A percentile compares a stretch with the other conserved stretches of the same genome.
Conservation (phyloP, 2,329 filamentous ascomycete species). For the Epichloe glyceriae region DNA sequence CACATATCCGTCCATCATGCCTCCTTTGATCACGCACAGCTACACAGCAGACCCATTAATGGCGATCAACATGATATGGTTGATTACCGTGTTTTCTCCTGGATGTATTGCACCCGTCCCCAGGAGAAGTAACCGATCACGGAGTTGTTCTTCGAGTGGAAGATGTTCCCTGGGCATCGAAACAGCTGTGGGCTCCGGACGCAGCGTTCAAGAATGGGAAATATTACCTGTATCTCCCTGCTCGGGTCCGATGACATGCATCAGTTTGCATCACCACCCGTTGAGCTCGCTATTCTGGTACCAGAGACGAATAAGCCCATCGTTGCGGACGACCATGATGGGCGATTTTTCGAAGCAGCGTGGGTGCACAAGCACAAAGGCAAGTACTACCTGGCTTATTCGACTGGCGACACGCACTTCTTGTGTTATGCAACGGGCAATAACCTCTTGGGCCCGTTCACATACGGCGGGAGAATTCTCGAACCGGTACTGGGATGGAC, state of each 20-base stretch:
- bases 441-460: no score
- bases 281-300: neutral
- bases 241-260: slow-evolving; percentile 25
- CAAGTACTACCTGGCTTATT: no score
- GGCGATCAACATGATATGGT: slow-evolving; percentile 71
- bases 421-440: no score
- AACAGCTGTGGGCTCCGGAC: slow-evolving; percentile 73
- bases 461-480: no score
- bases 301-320: no score
- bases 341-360: no score
- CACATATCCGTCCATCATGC: slow-evolving; percentile 24
- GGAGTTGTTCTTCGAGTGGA: slow-evolving; percentile 52
- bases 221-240: slow-evolving; percentile 70
- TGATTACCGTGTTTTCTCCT: slow-evolving; percentile 69
- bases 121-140: slow-evolving; percentile 55
- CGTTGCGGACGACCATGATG: no score
- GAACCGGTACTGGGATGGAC: no score
- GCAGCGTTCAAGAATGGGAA: slow-evolving; percentile 53
- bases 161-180: slow-evolving; percentile 60
- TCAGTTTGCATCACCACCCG: neutral
- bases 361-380: no score
- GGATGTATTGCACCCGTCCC: slow-evolving; percentile 32
- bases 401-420: no score
- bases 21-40: slow-evolving; percentile 51
- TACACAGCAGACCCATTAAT: slow-evolving; percentile 74